Evolutionary conservation across 1,284 basidiomycete species (phyloP).

Genomic region (Moesziomyces sp.): DNA sequence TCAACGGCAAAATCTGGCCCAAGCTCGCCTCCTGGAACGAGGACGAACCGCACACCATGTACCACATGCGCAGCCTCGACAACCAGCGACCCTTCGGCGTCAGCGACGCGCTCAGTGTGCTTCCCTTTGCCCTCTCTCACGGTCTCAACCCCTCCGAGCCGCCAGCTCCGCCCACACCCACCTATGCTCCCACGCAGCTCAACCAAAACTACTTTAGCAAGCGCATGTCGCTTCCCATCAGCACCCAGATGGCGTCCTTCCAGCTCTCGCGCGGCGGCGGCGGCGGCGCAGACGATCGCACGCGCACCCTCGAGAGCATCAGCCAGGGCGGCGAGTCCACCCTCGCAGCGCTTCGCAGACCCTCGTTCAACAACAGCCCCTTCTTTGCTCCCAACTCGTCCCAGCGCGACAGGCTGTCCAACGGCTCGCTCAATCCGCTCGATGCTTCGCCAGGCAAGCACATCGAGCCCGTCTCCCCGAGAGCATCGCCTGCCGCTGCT

Average conservation of each 20-base stretch:
- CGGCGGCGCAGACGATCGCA: constrained; percentile 17
- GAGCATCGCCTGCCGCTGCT: constrained; percentile 21
- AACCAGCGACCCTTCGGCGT: constrained; percentile 40
- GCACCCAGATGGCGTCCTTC: constrained; percentile 44
- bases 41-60: constrained; percentile 60
- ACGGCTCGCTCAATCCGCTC: constrained; percentile 18
- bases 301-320: constrained; percentile 36
- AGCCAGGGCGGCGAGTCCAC: constrained; percentile 30
- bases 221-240: constrained; percentile 55
- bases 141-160: constrained; percentile 54
- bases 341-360: constrained; percentile 22
- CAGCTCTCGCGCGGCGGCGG: constrained; percentile 20
- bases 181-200: constrained; percentile 33
- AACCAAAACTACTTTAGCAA: constrained; percentile 54
- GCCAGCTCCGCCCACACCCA: constrained; percentile 59
- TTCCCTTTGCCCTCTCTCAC: constrained; percentile 57
- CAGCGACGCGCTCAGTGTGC: constrained; percentile 43
- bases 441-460: constrained; percentile 6
- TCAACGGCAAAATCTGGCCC: constrained; percentile 83
- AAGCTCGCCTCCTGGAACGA: constrained; percentile 80
- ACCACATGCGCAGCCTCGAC: constrained; percentile 61
- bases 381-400: constrained; percentile 15
- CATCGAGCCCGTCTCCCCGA: constrained; percentile 37
- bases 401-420: constrained; percentile 5
- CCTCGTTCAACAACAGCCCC: constrained; percentile 40